These are phyloP conservation scores for Cladosporium sp. DNA, from an alignment of 2,329 filamentous ascomycete species.

Conservation along the genomic window DNA sequence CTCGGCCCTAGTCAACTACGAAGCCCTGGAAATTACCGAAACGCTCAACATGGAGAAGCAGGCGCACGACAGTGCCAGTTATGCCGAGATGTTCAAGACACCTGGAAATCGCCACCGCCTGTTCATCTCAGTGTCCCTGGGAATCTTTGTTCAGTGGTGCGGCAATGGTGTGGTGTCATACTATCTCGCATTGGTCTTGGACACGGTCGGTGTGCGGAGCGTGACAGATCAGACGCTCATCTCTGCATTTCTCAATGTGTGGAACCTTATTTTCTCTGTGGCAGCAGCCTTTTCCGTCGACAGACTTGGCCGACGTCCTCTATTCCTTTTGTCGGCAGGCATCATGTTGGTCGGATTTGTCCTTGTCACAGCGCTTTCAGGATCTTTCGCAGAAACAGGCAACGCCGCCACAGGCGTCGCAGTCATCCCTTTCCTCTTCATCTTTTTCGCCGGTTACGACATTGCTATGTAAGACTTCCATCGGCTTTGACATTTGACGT, in stretches of 20 bases:
- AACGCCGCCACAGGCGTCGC: constrained; percentile 33
- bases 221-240: constrained; percentile 23
- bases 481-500: background rate
- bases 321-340: constrained; percentile 44
- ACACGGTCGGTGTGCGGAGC: constrained; percentile 25
- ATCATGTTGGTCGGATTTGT: constrained; percentile 50
- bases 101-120: constrained; percentile 48
- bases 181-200: constrained; percentile 26
- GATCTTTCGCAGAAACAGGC: constrained; percentile 41
- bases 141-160: constrained; percentile 28
- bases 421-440: constrained; percentile 54
- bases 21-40: constrained; percentile 54
- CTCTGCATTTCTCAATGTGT: constrained; percentile 33
- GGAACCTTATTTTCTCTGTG: constrained; percentile 36
- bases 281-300: constrained; percentile 33
- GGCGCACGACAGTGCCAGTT: constrained; percentile 9
- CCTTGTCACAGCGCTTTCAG: constrained; percentile 31
- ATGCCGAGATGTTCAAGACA: constrained; percentile 50
- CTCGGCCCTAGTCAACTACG: constrained; percentile 49
- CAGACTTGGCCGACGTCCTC: constrained; percentile 37
- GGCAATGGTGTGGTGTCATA: constrained; percentile 7
- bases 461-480: constrained; percentile 34
- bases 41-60: constrained; percentile 37
- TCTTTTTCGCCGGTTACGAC: constrained; percentile 54
- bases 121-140: constrained; percentile 34